A percentile compares a stretch with the other conserved stretches of the same genome.
phyloP scores from a whole-genome alignment of 2,329 filamentous ascomycete species.

The Pseudomassariella vexata region DNA sequence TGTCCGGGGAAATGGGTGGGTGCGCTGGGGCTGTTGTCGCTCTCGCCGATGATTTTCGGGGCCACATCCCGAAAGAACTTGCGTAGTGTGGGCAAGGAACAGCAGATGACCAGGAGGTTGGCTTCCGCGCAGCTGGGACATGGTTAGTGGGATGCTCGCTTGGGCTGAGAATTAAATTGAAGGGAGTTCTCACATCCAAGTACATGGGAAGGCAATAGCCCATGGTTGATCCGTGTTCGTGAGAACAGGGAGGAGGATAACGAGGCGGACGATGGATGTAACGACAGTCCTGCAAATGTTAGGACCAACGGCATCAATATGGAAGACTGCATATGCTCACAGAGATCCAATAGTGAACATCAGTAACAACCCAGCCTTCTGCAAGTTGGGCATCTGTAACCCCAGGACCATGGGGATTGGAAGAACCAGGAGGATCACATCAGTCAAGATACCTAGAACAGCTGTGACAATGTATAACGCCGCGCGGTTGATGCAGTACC shows the following conservation, averaged over 20 bases:
- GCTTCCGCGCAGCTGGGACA: conserved; percentile 21
- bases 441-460: conserved; percentile 39
- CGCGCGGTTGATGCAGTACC: conserved; percentile 37
- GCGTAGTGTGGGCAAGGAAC: conserved; percentile 29
- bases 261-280: conserved; percentile 24
- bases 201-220: conserved; percentile 6
- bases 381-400: conserved; percentile 37
- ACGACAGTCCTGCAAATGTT: conserved; percentile 22
- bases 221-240: conserved; percentile 21
- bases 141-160: too few relatives aligned
- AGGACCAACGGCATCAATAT: background rate
- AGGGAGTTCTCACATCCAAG: conserved; percentile 1
- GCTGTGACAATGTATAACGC: conserved; percentile 43
- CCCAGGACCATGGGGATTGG: conserved; percentile 39
- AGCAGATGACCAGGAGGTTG: conserved; percentile 21
- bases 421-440: conserved; percentile 38
- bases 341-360: conserved; percentile 40
- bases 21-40: too few relatives aligned
- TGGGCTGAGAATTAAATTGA: too few relatives aligned
- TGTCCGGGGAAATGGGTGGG: too few relatives aligned
- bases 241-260: conserved; percentile 20
- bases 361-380: conserved; percentile 37
- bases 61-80: conserved; percentile 28
- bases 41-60: conserved; percentile 18
- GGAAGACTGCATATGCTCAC: conserved; percentile 9